These are phyloP conservation scores for Bullera alba DNA, from an alignment of 768 basidiomycete genomes.

Conservation along the genomic window DNA sequence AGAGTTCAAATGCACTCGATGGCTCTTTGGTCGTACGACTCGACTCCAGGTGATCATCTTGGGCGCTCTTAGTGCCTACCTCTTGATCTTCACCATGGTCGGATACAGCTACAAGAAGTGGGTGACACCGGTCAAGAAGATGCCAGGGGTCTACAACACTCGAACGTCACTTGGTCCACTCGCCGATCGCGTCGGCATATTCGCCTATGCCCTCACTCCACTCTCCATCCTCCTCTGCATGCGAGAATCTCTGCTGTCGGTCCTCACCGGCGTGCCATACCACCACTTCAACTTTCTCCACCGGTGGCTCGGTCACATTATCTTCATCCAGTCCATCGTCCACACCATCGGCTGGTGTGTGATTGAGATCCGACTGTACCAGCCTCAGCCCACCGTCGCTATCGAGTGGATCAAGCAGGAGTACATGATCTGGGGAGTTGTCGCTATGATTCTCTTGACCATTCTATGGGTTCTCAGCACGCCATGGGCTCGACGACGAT, in stretches of 20 bases:
- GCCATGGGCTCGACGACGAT: constrained; percentile 9
- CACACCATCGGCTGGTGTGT: constrained; percentile 31
- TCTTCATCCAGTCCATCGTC: constrained; percentile 16
- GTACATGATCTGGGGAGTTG: constrained; percentile 27
- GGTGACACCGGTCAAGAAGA: constrained; percentile 24
- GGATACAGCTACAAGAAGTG: constrained; percentile 21
- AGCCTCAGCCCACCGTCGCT: constrained; percentile 20
- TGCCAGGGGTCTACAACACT: constrained; percentile 19
- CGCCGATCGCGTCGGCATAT: constrained; percentile 22
- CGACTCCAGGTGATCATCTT: constrained; percentile 17
- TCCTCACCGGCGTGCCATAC: constrained; percentile 29
- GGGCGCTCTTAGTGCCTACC: constrained; percentile 9
- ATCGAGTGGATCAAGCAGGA: constrained; percentile 15
- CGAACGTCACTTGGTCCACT: constrained; percentile 20
- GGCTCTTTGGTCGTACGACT: constrained; percentile 23
- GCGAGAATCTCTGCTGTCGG: constrained; percentile 23
- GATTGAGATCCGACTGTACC: constrained; percentile 23
- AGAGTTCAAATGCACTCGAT: constrained; percentile 11
- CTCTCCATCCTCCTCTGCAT: constrained; percentile 23
- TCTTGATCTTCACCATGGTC: constrained; percentile 24
- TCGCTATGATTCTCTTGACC: constrained; percentile 19
- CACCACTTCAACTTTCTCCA: constrained; percentile 33
- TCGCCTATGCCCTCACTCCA: constrained; percentile 27
- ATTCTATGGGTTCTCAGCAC: constrained; percentile 18
- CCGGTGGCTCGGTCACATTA: constrained; percentile 30